Percentiles rank a stretch among this genome's conserved stretches.
Conservation (phyloP, 345 rosid species). For the Murraya paniculata region DNA sequence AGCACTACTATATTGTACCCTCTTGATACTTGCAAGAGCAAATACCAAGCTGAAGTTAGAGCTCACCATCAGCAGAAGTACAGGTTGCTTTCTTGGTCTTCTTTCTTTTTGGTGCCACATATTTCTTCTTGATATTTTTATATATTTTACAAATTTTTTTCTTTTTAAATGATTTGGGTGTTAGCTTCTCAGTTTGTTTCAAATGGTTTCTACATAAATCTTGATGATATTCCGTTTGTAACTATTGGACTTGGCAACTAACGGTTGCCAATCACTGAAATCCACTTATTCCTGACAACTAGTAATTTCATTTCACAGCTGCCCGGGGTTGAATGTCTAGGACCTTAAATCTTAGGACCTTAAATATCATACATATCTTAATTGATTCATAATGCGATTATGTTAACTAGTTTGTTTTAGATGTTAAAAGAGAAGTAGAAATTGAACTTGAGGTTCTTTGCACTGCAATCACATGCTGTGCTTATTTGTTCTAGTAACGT, state of each 20-base stretch:
- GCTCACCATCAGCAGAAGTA: conserved; percentile 61
- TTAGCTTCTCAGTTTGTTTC: too few relatives aligned
- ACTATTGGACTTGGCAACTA: too few relatives aligned
- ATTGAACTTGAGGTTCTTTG: background rate
- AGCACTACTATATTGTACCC: conserved; percentile 80
- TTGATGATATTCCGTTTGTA: background rate
- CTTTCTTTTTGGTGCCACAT: background rate
- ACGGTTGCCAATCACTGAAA: too few relatives aligned
- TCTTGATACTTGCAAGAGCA: conserved; percentile 85
- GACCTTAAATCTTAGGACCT: background rate
- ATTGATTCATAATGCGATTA: background rate
- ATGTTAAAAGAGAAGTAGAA: too few relatives aligned
- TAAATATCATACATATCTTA: too few relatives aligned
- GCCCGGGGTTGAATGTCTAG: background rate
- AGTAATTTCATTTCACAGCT: too few relatives aligned
- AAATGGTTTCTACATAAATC: background rate
- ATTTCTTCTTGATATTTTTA: background rate
- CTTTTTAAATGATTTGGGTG: too few relatives aligned
- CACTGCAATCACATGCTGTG: background rate
- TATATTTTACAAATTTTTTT: too few relatives aligned
- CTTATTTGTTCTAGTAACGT: background rate
- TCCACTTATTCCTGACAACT: too few relatives aligned
- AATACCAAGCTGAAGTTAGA: conserved; percentile 75
- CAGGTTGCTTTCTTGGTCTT: conserved; percentile 38
- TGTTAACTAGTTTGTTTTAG: background rate